Base-by-base conservation (phyloP, 768 basidiomycete species). In the Tricholoma saponaceum region DNA sequence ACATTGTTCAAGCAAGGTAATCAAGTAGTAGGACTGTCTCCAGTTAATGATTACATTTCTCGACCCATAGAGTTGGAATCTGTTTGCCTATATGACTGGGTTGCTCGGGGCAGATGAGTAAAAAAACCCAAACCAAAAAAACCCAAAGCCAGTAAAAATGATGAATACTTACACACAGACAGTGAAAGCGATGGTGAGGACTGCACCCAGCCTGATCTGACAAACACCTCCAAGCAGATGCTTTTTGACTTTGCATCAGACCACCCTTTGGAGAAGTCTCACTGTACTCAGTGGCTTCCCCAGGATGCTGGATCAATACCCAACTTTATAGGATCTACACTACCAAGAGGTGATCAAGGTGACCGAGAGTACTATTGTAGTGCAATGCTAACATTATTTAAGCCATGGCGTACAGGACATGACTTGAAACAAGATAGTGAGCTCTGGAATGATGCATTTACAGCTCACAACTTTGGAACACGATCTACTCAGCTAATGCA, bases 41-140 rank as follows among this genome's bases (percentile, higher is more conserved):
- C 60, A 39, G 63, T 74, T 0, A 58, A 67, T 61, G 73, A 76
- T 55, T 75, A 76, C 55, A 68, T 66, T 6, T 68, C 67, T 55
- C 23, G 70, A 20, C 5, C n/a, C 7, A 8, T 18, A 6, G n/a
- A 41, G 2, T 18, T 41, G 2, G 39, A 41, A 8, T 3, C n/a
- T 18, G n/a, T 41, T 5, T 41, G 39, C 18, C 7, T 41, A 8
- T 41, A 41, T 18, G 39, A 41, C 7, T 41, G 35, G 35, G 5
- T 35, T 30, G 28, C 13, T 35, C 13, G 14, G 12, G 35, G 5
- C 5, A 35, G 13, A 35, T 12, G 37, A 30, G 37, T 39, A 8
- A n/a, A 39, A 39, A 39, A 39, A 39, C 14, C 28, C 37, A 39
- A 39, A 5, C 37, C 14, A 39, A 39, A 39, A 39, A 18, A 39